A percentile compares a stretch with the other conserved stretches of the same genome.
These are phyloP conservation scores for Amanita jacksonii DNA, from an alignment of 768 basidiomycete species.

Conservation along the genomic window DNA sequence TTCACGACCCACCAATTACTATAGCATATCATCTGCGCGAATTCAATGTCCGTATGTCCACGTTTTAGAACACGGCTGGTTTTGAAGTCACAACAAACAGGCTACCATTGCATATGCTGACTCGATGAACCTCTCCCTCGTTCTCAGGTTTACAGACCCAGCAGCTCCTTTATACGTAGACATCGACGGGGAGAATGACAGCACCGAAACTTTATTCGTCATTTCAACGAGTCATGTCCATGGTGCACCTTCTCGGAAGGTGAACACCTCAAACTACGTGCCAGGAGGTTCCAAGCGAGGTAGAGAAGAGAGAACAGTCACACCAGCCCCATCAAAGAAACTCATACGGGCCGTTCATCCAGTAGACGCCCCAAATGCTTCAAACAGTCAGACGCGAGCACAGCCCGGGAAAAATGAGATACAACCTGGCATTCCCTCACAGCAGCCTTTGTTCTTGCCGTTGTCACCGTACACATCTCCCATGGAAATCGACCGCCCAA, in stretches of 20 bases:
- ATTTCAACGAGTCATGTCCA: conserved; percentile 67
- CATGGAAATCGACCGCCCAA: neutral
- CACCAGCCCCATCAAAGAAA: conserved; percentile 38
- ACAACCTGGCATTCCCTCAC: too few relatives aligned
- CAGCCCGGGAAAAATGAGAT: too few relatives aligned
- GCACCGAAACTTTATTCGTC: conserved; percentile 57
- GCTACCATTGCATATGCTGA: conserved; percentile 78
- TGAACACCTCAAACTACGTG: conserved; percentile 15
- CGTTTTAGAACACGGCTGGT: neutral
- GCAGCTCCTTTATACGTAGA: conserved; percentile 69
- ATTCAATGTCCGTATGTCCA: conserved; percentile 50
- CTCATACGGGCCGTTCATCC: conserved; percentile 42
- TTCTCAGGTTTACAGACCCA: conserved; percentile 70
- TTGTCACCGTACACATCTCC: neutral
- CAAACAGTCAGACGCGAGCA: conserved; percentile 15
- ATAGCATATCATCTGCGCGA: conserved; percentile 78
- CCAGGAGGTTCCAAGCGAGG: conserved; percentile 31
- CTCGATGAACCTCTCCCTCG: conserved; percentile 50
- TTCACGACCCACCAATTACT: conserved; percentile 51
- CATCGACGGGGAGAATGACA: conserved; percentile 48
- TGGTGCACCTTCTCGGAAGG: conserved; percentile 21
- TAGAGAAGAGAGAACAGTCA: conserved; percentile 29
- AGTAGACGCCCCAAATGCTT: conserved; percentile 12
- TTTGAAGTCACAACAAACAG: conserved; percentile 26
- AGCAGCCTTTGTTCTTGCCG: conserved; percentile 4